Evolutionary conservation across 176 grass and related monocot species (phyloP).

Genomic region (Zea mays): DNA sequence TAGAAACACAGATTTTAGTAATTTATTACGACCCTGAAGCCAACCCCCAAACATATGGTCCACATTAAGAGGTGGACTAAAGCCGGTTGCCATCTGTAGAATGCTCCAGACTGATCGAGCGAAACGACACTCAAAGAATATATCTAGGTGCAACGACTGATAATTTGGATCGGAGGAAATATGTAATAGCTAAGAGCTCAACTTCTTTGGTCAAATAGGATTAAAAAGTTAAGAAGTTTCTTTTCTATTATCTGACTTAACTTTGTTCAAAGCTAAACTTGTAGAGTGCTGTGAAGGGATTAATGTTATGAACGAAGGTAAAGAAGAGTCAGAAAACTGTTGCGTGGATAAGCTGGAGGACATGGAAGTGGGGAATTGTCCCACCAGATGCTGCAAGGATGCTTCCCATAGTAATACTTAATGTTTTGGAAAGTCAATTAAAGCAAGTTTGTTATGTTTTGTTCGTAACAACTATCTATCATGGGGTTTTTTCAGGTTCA

Average conservation of each 20-base stretch:
- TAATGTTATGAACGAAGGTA: constrained; percentile 47
- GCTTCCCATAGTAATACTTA: constrained; percentile 36
- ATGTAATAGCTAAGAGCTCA: neutral
- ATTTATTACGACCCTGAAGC: no score
- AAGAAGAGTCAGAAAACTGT: constrained; percentile 36
- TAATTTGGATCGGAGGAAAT: neutral
- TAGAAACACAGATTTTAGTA: no score
- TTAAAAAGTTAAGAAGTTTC: neutral
- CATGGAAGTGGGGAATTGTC: constrained; percentile 33
- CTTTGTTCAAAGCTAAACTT: constrained; percentile 37
- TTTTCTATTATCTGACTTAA: constrained; percentile 30
- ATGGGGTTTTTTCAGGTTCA: constrained; percentile 37
- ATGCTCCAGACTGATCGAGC: no score
- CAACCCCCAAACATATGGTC: no score
- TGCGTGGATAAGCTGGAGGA: constrained; percentile 40
- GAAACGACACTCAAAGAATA: no score
- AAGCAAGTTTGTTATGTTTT: neutral
- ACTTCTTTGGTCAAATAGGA: constrained; percentile 15
- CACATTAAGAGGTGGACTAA: no score
- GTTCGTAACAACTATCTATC: constrained; percentile 3
- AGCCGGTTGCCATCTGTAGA: no score
- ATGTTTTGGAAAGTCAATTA: constrained; percentile 23
- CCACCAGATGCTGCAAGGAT: constrained; percentile 38
- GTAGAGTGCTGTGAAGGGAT: constrained; percentile 58
- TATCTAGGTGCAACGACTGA: neutral